A percentile compares a stretch with the other conserved stretches of the same genome.
phyloP scores from a whole-genome alignment of 768 basidiomycete genomes.

The Tylopilus felleus region DNA sequence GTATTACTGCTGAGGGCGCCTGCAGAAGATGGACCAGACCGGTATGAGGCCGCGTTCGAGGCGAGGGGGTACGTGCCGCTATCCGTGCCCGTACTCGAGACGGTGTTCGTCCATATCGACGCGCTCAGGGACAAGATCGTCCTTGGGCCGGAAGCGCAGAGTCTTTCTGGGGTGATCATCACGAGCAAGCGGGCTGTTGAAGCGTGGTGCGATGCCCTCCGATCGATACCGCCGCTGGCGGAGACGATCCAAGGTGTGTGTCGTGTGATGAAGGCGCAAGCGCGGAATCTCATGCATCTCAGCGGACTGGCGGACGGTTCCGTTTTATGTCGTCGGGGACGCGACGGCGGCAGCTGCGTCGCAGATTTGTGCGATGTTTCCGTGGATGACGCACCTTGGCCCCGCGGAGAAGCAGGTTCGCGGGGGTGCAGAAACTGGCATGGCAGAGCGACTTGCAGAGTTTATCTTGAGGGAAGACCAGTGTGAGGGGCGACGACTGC shows the following conservation, averaged over 20 bases:
- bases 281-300: constrained; percentile 1
- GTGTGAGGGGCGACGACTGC: constrained; percentile 29
- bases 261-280: not conserved
- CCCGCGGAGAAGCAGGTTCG: constrained; percentile 35
- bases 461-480: constrained; percentile 55
- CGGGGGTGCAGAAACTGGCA: constrained; percentile 55
- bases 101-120: constrained; percentile 48
- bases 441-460: constrained; percentile 59
- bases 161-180: constrained; percentile 60
- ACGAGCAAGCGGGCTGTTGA: constrained; percentile 79
- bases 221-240: constrained; percentile 2
- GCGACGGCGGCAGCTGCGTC: constrained; percentile 52
- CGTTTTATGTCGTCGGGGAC: constrained; percentile 79
- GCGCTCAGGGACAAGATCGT: constrained; percentile 42
- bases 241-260: constrained; percentile 15
- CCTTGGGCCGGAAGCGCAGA: constrained; percentile 32
- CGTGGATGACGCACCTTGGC: constrained; percentile 37
- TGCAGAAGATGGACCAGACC: constrained; percentile 40
- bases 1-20: constrained; percentile 45
- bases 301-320: constrained; percentile 52
- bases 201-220: constrained; percentile 54
- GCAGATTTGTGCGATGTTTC: constrained; percentile 22
- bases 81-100: constrained; percentile 74
- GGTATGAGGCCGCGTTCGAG: constrained; percentile 53
- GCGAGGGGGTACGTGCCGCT: constrained; percentile 47